Base-by-base conservation (phyloP, 768 basidiomycete genomes). In the Glaciozyma martinii region DNA sequence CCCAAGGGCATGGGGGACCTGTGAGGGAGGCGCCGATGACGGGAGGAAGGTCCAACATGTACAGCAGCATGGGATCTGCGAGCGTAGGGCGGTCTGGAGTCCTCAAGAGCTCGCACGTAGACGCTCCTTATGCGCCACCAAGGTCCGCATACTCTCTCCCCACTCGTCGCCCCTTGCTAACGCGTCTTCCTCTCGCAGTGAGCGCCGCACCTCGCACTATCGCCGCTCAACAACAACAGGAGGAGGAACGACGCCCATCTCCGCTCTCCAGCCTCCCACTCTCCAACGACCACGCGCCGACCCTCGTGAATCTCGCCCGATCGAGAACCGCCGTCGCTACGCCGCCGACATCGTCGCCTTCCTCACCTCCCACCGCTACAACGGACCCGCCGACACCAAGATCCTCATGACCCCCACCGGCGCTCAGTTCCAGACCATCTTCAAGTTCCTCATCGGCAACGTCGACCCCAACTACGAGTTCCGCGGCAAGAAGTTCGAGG, bases 381-480 rank as follows among this genome's bases (percentile, higher is more conserved):
- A 59, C 12, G 53, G 50, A 56, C 55, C 62, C 30, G 59, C 60
- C 42, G 47, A 64, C 5, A 81, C 84, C 75, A 81, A 85, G 61
- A 84, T 84, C 3, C 79, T 95, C 5, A 79, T 81, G 54, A 87
- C 85, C 55, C 90, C 93, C 54, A 88, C 89, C 5, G 85, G 84
- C 23, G 89, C 89, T 70, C 90, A 93, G 67, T 97, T 89, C 73
- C 84, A 89, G 33, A 78, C 82, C 1, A 87, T 97, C 49, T 91
- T 95, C 74, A 83, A 88, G 60, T 86, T 86, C 66, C 81, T 98
- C 19, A 80, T 91, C 37, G 74, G 81, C 30, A 47, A 72, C 16
- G 78, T 92, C 18, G 92, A 97, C 74, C 85, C 87, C 54, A n/a
- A 46, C 33, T 60, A 65, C 21, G 61, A 59, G 79, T 78, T 66